Evolutionary conservation across 1,284 basidiomycete species (phyloP), one percentile per base, ranked within the genome.

Genomic region (Coniophora puteana): DNA sequence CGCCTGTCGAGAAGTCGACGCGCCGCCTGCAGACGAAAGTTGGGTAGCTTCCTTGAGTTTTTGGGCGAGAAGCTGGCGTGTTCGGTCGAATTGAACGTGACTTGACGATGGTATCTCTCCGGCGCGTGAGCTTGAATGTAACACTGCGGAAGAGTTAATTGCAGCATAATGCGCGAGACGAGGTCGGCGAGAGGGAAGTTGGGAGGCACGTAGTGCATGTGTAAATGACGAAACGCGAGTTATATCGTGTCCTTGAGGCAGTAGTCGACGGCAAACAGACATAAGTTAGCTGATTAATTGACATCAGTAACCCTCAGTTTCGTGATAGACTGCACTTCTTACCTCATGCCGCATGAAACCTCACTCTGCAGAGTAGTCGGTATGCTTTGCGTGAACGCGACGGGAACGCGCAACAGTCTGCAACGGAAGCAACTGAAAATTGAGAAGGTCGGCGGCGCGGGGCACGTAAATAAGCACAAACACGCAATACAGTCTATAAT

Each of bases 241-340:
- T 44, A 55, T 49, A 49, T 61, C 51, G 57, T 61, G 60, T 55
- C 62, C 60, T 65, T 56, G 62, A 48, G 61, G 56, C 47, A 67
- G 56, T 59, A 71, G 58, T 59, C 62, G 69, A 59, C 71, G 74
- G 66, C 74, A 75, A 71, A 71, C 63, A 59, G 67, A 76, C 74
- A 78, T 78, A 75, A 68, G 74, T 76, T 67, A 78, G 62, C 74
- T 77, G 44, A 28, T 6, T 11, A 41, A 28, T 13, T 11, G 21
- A 30, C 12, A 18, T 17, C 18, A n/a, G 24, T 7, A 3, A 11
- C 31, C 20, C 13, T 38, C 16, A 31, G 33, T 13, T 11, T 14
- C 10, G 13, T 29, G 36, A 26, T 36, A 38, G 16, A 23, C 20
- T 23, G 22, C 46, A n/a, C 35, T 35, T 23, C 72, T 50, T 49